Percentiles rank a stretch among this genome's conserved stretches.
These are phyloP conservation scores for Hordeum marinum DNA, from an alignment of 176 grass and related monocot species.

Conservation along the genomic window DNA sequence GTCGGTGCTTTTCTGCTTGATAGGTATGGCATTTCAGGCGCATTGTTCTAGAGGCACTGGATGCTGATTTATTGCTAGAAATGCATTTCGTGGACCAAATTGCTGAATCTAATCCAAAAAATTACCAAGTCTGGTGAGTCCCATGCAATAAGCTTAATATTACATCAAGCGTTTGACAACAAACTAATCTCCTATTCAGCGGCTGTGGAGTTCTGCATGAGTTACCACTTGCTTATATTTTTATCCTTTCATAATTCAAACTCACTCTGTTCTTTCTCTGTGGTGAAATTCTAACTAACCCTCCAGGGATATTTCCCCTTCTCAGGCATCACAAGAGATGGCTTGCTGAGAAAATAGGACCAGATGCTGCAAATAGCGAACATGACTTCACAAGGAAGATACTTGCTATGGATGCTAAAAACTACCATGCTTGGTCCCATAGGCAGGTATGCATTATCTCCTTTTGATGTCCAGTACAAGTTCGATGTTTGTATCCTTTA, in stretches of 20 bases:
- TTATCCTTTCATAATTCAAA: neutral
- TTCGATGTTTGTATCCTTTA: neutral
- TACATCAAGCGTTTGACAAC: neutral
- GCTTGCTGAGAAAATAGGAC: slow-evolving; percentile 89
- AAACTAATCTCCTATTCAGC: neutral
- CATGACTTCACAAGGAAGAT: slow-evolving; percentile 71
- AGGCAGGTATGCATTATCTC: slow-evolving; percentile 56
- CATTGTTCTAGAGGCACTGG: slow-evolving; percentile 76
- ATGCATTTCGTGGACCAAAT: slow-evolving; percentile 63
- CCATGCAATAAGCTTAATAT: neutral
- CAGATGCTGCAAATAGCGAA: slow-evolving; percentile 61
- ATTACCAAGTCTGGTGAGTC: slow-evolving; percentile 93
- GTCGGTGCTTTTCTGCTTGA: slow-evolving; percentile 7
- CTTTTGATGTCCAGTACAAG: neutral
- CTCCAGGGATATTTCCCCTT: neutral
- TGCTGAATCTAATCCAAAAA: slow-evolving; percentile 63
- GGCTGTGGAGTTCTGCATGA: neutral
- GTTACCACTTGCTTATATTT: neutral
- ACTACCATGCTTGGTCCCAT: slow-evolving; percentile 98
- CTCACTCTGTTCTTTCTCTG: neutral
- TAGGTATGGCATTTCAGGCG: slow-evolving; percentile 98
- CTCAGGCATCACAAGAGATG: slow-evolving; percentile 93
- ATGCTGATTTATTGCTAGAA: slow-evolving; percentile 63
- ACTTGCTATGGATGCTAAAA: slow-evolving; percentile 75
- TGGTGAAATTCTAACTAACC: slow-evolving; percentile 4